Conservation (phyloP, 2,329 filamentous ascomycete species). For the Cladophialophora psammophila region DNA sequence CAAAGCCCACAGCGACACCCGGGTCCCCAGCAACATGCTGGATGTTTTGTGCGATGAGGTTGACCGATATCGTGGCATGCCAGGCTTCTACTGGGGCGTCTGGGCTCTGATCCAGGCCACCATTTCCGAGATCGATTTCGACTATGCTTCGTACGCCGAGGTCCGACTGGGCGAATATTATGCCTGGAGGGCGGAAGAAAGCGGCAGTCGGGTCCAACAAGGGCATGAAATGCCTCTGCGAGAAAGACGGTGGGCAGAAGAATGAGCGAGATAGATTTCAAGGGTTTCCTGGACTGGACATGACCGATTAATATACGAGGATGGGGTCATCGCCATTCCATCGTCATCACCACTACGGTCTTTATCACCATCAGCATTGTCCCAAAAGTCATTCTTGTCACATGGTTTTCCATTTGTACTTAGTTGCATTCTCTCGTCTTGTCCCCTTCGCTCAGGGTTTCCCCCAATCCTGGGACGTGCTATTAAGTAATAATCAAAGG, state of each 20-base stretch:
- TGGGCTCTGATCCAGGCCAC: constrained; percentile 95
- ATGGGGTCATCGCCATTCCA: not conserved
- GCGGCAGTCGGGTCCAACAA: constrained; percentile 62
- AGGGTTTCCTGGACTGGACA: not conserved
- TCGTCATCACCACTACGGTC: too few relatives aligned
- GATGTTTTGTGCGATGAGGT: constrained; percentile 78
- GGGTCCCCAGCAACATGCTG: constrained; percentile 58
- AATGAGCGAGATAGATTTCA: constrained; percentile 8
- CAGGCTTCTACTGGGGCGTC: constrained; percentile 87
- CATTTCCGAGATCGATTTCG: constrained; percentile 95
- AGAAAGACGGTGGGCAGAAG: constrained; percentile 79
- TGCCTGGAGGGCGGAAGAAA: constrained; percentile 79
- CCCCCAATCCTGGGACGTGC: not conserved
- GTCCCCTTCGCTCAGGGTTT: not conserved
- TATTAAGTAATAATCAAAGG: constrained; percentile 2
- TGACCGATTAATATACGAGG: not conserved
- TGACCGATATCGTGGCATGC: constrained; percentile 84
- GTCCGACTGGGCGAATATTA: constrained; percentile 87
- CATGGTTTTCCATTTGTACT: not conserved
- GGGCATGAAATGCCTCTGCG: constrained; percentile 72
- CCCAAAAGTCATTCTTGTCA: not conserved
- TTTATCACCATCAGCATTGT: not conserved
- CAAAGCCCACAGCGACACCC: constrained; percentile 60
- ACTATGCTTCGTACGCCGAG: constrained; percentile 92
- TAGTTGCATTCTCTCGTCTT: not conserved